Conservation (phyloP, 345 rosid species). For the Clarkia xantiana region DNA sequence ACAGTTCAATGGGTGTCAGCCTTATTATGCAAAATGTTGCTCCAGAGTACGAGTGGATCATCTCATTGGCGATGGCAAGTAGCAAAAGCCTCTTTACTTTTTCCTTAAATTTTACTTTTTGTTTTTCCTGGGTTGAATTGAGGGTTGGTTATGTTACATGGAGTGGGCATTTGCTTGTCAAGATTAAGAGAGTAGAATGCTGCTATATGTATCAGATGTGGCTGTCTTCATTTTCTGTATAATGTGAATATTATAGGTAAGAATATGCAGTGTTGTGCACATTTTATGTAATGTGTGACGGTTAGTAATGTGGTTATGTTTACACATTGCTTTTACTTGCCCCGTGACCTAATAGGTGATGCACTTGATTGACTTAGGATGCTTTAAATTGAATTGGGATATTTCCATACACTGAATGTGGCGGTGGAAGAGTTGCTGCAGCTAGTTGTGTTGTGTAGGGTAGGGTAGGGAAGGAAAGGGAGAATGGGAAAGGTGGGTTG, state of each 20-base stretch:
- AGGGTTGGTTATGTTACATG: conserved; percentile 19
- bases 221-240: conserved; percentile 11
- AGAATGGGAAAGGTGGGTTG: too few species aligned
- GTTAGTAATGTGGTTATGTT: neutral
- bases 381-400: too few species aligned
- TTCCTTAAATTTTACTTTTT: neutral
- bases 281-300: conserved; percentile 6
- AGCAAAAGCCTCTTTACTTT: neutral
- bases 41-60: neutral
- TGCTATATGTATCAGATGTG: conserved; percentile 10
- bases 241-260: conserved; percentile 51
- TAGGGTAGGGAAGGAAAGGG: too few species aligned
- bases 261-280: conserved; percentile 18
- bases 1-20: neutral
- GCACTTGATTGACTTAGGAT: too few species aligned
- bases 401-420: too few species aligned
- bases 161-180: conserved; percentile 27
- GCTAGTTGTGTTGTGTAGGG: too few species aligned
- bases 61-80: neutral
- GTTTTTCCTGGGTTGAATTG: conserved; percentile 5
- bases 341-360: too few species aligned
- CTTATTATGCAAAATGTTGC: conserved; percentile 1
- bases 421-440: too few species aligned
- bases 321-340: too few species aligned
- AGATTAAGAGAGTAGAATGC: conserved; percentile 14